Percentiles rank a stretch among this genome's conserved stretches.
phyloP scores from a whole-genome alignment of 2,329 filamentous ascomycete species.

The Aspergillus pseudonomiae region DNA sequence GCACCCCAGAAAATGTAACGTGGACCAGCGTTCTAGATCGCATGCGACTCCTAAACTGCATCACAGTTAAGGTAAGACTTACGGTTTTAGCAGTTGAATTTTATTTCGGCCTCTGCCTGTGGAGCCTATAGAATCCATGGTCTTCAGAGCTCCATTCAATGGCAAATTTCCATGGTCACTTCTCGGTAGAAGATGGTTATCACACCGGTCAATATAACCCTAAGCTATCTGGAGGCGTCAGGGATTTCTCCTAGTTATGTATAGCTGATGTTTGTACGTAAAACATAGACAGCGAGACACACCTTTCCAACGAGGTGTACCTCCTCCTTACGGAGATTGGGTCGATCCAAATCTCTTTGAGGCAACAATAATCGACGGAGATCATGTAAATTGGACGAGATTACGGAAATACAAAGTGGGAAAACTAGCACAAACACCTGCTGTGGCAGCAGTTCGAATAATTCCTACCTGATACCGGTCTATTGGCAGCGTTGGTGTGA shows the following conservation, averaged over 20 bases:
- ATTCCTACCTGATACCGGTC: conserved; percentile 4
- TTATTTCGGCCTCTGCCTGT: conserved; percentile 26
- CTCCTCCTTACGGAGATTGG: neutral
- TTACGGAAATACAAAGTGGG: neutral
- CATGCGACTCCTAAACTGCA: neutral
- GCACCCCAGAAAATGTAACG: conserved; percentile 6
- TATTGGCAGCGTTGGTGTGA: conserved; percentile 22
- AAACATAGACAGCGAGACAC: neutral
- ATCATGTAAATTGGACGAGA: neutral
- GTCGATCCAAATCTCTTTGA: neutral
- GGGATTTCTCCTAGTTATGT: neutral
- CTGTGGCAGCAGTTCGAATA: neutral
- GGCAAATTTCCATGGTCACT: conserved; percentile 25
- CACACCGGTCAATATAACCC: neutral
- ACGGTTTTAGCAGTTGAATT: conserved; percentile 37
- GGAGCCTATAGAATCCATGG: conserved; percentile 32
- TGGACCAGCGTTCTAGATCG: conserved; percentile 4
- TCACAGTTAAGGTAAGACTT: conserved; percentile 25
- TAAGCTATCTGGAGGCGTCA: neutral
- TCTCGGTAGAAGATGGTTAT: conserved; percentile 3
- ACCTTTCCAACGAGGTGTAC: neutral
- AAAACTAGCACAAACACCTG: neutral
- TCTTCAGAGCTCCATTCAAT: conserved; percentile 23
- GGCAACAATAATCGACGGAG: neutral
- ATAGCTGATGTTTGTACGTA: neutral